Base-by-base conservation (phyloP, 352 stramenopile genomes). In the Globisporangium polare region DNA sequence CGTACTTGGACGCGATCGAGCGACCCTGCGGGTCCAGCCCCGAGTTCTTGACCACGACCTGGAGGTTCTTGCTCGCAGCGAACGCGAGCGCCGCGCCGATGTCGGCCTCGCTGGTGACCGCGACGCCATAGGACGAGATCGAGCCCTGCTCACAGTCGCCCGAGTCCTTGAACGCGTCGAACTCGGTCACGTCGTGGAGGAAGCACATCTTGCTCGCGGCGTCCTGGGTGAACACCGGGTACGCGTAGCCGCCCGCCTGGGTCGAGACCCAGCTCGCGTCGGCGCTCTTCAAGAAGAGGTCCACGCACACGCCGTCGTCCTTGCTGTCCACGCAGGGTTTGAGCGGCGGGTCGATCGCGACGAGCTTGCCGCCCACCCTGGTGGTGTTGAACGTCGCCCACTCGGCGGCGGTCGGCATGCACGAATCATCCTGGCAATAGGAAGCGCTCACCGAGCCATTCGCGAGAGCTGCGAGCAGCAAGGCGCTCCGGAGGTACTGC, bases 1-100 rank as follows among this genome's bases (percentile, higher is more conserved):
- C 54, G 54, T 60, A 49, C 54, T 60, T 60, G 54, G 27, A 39
- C 6, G 24, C 54, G 12, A 60, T 42, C 54, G 54, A 60, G 42
- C 54, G 54, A 1, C 54, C 54, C 27, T 60, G 54, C 17, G 35
- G 54, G 27, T 60, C 54, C 39, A 29, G 39, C 0, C 54, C 54
- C 17, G 54, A 39, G 22, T 60, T 60, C 54, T 60, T 60, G 18
- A 60, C 22, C 24, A 52, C 54, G 5, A 60, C 26, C 39, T 33
- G 24, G 22, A 60, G 54, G 26, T 60, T 43, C 17, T 60, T 50
- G 24, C 51, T 41, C 41, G 22, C 22, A 41, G 39, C 42, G 20
- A 60, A 60, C 9, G 17, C 27, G 27, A 60, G 54, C 9, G 41
- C 17, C 4, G 24, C 4, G 5, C 39, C 1, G 24, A 53, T 53